phyloP scores from a whole-genome alignment of 495 filamentous ascomycete genomes.

The Copromyces sp. region DNA sequence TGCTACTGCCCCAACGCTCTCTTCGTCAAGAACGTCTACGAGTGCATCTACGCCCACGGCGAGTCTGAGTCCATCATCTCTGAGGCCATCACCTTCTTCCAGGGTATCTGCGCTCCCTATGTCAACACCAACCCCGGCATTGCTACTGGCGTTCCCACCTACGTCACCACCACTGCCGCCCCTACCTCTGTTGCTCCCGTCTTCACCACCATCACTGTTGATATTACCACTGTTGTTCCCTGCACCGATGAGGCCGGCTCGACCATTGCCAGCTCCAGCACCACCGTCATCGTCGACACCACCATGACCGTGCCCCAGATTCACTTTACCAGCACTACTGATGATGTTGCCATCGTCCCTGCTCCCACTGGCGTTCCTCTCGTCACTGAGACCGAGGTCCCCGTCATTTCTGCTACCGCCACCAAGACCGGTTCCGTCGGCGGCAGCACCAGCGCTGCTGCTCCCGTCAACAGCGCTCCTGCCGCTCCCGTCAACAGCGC shows the following conservation, averaged over 20 bases:
- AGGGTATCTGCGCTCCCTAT: conserved; percentile 78
- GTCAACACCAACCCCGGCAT: conserved; percentile 74
- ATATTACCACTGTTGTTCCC: conserved; percentile 41
- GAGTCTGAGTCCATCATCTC: conserved; percentile 53
- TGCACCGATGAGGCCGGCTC: conserved; percentile 39
- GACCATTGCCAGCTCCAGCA: conserved; percentile 43
- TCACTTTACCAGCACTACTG: conserved; percentile 47
- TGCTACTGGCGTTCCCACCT: conserved; percentile 55
- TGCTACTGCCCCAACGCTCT: conserved; percentile 79
- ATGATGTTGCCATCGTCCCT: conserved; percentile 40
- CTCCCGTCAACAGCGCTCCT: conserved; percentile 31
- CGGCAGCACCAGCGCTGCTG: conserved; percentile 36
- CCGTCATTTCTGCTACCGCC: conserved; percentile 13
- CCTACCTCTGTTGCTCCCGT: conserved; percentile 34
- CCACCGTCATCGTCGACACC: conserved; percentile 45
- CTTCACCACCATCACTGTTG: conserved; percentile 52
- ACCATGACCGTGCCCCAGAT: conserved; percentile 65
- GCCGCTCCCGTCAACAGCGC: conserved; percentile 33
- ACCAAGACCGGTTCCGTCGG: conserved; percentile 36
- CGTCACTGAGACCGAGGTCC: conserved; percentile 6
- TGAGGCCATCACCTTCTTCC: conserved; percentile 70
- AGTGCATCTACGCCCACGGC: conserved; percentile 72
- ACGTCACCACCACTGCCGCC: conserved; percentile 43
- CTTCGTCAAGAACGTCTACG: conserved; percentile 72
- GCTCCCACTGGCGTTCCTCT: conserved; percentile 13